phyloP scores from a whole-genome alignment of 2,329 filamentous ascomycete genomes.

The Colletotrichum endophyticum region DNA sequence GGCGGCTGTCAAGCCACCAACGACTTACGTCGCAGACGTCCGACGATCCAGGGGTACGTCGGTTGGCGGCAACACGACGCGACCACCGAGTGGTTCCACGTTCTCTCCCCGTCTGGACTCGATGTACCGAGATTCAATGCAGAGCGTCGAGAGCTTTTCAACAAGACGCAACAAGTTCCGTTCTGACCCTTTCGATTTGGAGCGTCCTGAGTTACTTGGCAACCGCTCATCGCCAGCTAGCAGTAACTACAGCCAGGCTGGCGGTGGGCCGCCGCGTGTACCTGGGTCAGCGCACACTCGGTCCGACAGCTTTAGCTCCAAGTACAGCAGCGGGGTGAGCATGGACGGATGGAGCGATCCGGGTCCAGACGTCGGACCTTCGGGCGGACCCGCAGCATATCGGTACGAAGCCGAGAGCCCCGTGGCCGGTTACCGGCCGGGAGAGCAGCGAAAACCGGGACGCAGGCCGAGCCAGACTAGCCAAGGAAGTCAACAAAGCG shows the following conservation, averaged over 20 bases:
- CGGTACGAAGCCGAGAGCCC: conserved; percentile 32
- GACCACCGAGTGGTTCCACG: conserved; percentile 28
- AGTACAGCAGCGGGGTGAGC: conserved; percentile 57
- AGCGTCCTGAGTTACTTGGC: conserved; percentile 52
- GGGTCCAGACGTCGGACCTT: conserved; percentile 57
- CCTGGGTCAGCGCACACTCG: conserved; percentile 39
- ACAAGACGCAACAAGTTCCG: conserved; percentile 61
- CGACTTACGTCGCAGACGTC: conserved; percentile 51
- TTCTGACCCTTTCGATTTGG: conserved; percentile 70
- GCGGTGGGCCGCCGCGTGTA: not conserved
- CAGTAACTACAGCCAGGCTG: conserved; percentile 30
- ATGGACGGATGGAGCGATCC: conserved; percentile 57
- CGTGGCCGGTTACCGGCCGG: conserved; percentile 17
- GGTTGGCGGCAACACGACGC: conserved; percentile 31
- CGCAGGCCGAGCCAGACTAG: conserved; percentile 12
- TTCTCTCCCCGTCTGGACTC: conserved; percentile 35
- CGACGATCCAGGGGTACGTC: conserved; percentile 55
- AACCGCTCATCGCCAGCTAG: conserved; percentile 34
- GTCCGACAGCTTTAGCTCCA: conserved; percentile 44
- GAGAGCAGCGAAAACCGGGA: conserved; percentile 12
- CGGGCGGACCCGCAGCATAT: conserved; percentile 9
- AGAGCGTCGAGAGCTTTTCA: conserved; percentile 48
- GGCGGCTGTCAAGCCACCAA: conserved; percentile 33
- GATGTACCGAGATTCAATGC: conserved; percentile 44
- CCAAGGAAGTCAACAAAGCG: conserved; percentile 17